Base-by-base conservation (phyloP, 768 basidiomycete species). In the Pleurotus tuoliensis region DNA sequence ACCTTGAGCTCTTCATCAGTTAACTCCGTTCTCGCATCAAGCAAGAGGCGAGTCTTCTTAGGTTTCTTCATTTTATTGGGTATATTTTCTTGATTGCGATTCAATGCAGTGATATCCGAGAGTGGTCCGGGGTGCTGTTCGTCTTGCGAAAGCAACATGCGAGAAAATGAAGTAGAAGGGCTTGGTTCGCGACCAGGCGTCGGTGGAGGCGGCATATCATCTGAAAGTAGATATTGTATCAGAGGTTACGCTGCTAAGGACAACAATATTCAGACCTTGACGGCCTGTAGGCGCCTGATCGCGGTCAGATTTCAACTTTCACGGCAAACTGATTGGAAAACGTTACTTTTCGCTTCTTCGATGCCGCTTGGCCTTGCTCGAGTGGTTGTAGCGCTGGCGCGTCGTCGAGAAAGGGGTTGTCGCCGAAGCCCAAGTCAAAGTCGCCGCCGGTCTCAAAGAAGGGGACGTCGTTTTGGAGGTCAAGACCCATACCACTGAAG, bases 1-100 rank as follows among this genome's bases (percentile, higher is more conserved):
- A 83, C 92, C 75, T 86, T 88, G 44, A 94, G 73, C 69, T 94
- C 90, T 3, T 89, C 86, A 57, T 92, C 89, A 4, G 90, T 90
- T 38, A 94, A 71, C 65, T 94, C 92, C 4, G 84, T 94, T 58
- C 89, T 78, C 4, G 78, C 71, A 67, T 94, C 92, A 5, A 93
- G 67, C 3, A 89, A 71, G 41, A 86, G 66, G 45, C 84, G 77
- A 8, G 79, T 87, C 55, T 75, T 68, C 64, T 82, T 88, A 53
- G 61, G 48, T 58, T 72, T 73, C 63, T 67, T 71, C 52, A 25
- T 56, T 15, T 48, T 49, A 48, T 30, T 39, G 22, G 30, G 30
- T 34, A 49, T 56, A 40, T 64, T 65, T 9, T 53, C 40, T 47
- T 60, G 49, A 58, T 62, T 61, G 7, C 59, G 62, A 51, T 67